phyloP scores from a whole-genome alignment of 192 early-diverging fungal genomes.

The Cladochytrium replicatum region DNA sequence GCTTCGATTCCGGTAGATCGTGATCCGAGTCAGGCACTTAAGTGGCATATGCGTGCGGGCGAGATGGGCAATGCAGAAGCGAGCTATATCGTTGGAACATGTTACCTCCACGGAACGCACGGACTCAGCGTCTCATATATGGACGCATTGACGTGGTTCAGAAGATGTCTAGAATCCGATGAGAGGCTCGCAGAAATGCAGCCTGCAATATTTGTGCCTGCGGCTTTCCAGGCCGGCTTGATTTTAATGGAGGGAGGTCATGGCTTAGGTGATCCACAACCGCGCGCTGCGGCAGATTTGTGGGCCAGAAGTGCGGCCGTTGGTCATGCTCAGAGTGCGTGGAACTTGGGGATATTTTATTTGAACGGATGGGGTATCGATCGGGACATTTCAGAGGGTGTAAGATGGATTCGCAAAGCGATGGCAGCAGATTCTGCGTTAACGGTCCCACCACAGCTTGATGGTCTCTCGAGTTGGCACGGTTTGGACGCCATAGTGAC shows the following conservation, averaged over 20 bases:
- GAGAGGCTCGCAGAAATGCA: conserved; percentile 12
- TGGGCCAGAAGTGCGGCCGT: conserved; percentile 11
- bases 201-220: conserved; percentile 12
- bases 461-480: conserved; percentile 12
- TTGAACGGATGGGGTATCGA: conserved; percentile 31
- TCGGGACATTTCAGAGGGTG: conserved; percentile 18
- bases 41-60: conserved; percentile 29
- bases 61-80: conserved; percentile 29
- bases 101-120: conserved; percentile 20
- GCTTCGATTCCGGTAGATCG: conserved; percentile 20
- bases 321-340: conserved; percentile 22
- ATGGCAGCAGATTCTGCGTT: conserved; percentile 13
- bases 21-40: conserved; percentile 12
- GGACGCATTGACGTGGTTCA: conserved; percentile 16
- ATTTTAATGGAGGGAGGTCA: conserved; percentile 23
- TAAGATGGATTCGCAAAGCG: conserved; percentile 19
- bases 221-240: conserved; percentile 21
- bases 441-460: conserved; percentile 22
- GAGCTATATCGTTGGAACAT: conserved; percentile 28
- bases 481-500: conserved; percentile 12
- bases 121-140: conserved; percentile 4
- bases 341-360: conserved; percentile 30
- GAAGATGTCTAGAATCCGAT: conserved; percentile 8
- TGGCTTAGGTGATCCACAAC: conserved; percentile 23
- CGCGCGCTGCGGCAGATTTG: conserved; percentile 6